Conservation (phyloP, 148 eudicot genomes). For the Rhododendron ferrugineum region DNA sequence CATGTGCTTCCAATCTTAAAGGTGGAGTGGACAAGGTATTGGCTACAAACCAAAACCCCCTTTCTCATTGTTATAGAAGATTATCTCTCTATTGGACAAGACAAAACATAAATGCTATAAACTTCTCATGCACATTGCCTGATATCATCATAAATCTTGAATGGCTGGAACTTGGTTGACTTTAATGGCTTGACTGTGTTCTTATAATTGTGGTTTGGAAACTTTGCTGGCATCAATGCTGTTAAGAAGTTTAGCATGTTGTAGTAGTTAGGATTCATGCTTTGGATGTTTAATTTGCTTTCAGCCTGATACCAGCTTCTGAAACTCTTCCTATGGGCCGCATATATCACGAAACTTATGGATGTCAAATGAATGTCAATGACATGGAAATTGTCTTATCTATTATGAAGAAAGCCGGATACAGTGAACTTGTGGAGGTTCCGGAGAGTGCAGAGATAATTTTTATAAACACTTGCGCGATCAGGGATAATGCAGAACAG, state of each 20-base stretch:
- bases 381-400: conserved; percentile 98
- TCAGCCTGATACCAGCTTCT: conserved; percentile 34
- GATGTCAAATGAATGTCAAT: conserved; percentile 96
- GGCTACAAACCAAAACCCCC: neutral
- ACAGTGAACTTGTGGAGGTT: conserved; percentile 54
- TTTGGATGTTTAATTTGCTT: conserved; percentile 8
- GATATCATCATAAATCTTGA: neutral
- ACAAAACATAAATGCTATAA: neutral
- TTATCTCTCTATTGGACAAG: neutral
- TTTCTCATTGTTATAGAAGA: neutral
- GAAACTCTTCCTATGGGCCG: conserved; percentile 66
- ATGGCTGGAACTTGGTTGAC: neutral
- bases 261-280: neutral
- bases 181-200: conserved; percentile 4
- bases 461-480: conserved; percentile 94
- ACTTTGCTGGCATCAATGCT: neutral
- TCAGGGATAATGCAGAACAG: conserved; percentile 96
- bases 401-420: conserved; percentile 91
- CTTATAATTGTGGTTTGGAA: conserved; percentile 1
- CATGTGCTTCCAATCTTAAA: neutral
- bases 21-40: neutral
- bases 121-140: neutral
- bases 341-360: conserved; percentile 95
- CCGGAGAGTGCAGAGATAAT: conserved; percentile 99
- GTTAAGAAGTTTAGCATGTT: neutral